Evolutionary conservation across 1,284 basidiomycete genomes (phyloP).

Genomic region (Pseudozyma tsukubaensis): DNA sequence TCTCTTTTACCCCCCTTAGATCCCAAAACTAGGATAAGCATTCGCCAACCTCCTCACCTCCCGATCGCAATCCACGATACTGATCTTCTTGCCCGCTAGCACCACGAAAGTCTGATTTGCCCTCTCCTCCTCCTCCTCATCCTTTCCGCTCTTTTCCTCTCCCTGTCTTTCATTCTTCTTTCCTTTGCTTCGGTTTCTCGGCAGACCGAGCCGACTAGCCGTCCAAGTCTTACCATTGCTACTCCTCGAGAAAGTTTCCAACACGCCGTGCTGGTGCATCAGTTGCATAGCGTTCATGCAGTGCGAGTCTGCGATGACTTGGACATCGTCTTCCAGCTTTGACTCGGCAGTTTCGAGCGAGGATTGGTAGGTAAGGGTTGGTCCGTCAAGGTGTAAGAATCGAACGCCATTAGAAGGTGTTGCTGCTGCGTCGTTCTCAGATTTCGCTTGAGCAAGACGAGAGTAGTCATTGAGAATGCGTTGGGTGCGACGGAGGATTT

Average conservation of each 20-base stretch:
- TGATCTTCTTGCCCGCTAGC: slow-evolving; percentile 46
- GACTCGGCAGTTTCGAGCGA: slow-evolving; percentile 13
- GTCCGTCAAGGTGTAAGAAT: slow-evolving; percentile 44
- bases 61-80: slow-evolving; percentile 48
- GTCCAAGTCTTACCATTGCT: slow-evolving; percentile 53
- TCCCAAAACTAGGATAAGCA: slow-evolving; percentile 49
- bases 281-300: slow-evolving; percentile 38
- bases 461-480: slow-evolving; percentile 46
- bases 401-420: too few species aligned
- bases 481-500: slow-evolving; percentile 38
- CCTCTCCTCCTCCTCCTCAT: neutral
- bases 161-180: neutral
- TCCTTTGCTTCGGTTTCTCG: too few species aligned
- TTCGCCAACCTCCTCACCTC: slow-evolving; percentile 46
- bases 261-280: slow-evolving; percentile 33
- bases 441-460: slow-evolving; percentile 3
- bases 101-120: slow-evolving; percentile 46
- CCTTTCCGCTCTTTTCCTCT: neutral
- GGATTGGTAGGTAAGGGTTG: slow-evolving; percentile 30
- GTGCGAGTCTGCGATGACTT: slow-evolving; percentile 38
- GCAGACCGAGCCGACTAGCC: slow-evolving; percentile 17
- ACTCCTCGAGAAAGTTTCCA: slow-evolving; percentile 47
- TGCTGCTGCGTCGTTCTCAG: slow-evolving; percentile 5
- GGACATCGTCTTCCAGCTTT: slow-evolving; percentile 31
- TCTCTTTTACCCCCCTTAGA: slow-evolving; percentile 15